phyloP scores from a whole-genome alignment of 2,329 filamentous ascomycete species.

The Diaporthe longicolla region DNA sequence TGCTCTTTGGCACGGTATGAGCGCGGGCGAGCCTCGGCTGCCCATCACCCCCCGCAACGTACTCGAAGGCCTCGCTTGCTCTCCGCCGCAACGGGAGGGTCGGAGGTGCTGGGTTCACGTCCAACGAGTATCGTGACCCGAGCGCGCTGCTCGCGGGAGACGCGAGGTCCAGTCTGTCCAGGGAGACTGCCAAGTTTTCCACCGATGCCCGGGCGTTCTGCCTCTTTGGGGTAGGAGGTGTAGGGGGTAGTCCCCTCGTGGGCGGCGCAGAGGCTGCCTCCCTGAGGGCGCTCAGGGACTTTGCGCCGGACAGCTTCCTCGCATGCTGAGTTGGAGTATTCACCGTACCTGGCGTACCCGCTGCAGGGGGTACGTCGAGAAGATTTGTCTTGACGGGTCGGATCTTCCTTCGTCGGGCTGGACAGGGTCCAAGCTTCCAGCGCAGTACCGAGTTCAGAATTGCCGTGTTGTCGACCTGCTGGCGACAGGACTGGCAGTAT shows the following conservation, averaged over 20 bases:
- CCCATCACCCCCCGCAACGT: not conserved
- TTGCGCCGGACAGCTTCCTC: constrained; percentile 20
- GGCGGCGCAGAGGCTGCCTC: constrained; percentile 26
- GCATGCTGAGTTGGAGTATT: not conserved
- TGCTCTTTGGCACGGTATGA: constrained; percentile 29
- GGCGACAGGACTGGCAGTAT: constrained; percentile 40
- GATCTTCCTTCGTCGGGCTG: constrained; percentile 18
- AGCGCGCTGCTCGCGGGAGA: not conserved
- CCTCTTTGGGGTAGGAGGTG: constrained; percentile 8
- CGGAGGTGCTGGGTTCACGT: not conserved
- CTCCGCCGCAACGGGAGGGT: constrained; percentile 1
- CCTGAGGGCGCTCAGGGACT: constrained; percentile 25
- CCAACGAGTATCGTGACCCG: constrained; percentile 2
- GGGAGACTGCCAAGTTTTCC: constrained; percentile 6
- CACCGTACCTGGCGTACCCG: not conserved
- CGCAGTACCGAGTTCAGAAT: constrained; percentile 27
- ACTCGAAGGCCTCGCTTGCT: constrained; percentile 26
- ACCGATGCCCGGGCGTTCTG: not conserved
- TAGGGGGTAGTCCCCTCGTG: constrained; percentile 23
- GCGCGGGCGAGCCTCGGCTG: constrained; percentile 9
- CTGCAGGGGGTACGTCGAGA: not conserved
- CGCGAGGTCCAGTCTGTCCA: not conserved
- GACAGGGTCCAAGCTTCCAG: constrained; percentile 13
- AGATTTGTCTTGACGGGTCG: constrained; percentile 2
- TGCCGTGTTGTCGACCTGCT: constrained; percentile 38